Conservation (phyloP, 2,329 filamentous ascomycete genomes). For the Colletotrichum lini region DNA sequence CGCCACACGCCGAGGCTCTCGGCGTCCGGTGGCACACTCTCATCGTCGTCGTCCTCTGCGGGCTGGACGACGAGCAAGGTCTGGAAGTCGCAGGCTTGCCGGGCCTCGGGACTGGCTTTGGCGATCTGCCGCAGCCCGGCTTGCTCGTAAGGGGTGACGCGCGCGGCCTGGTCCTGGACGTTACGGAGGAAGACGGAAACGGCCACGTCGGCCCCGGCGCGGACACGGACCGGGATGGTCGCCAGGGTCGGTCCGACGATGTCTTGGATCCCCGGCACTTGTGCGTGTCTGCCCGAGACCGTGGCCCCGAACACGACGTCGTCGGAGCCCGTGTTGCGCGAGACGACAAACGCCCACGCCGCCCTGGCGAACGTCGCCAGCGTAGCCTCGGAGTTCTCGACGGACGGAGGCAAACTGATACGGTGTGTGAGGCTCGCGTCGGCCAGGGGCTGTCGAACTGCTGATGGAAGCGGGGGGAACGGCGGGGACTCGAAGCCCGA, state of each 20-base stretch:
- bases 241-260: constrained; percentile 45
- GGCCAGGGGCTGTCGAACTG: neutral
- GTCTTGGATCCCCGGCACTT: constrained; percentile 42
- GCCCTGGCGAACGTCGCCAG: neutral
- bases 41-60: constrained; percentile 1
- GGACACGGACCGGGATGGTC: constrained; percentile 52
- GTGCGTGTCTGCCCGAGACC: constrained; percentile 46
- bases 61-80: constrained; percentile 39
- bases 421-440: neutral
- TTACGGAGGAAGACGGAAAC: constrained; percentile 29
- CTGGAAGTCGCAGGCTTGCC: constrained; percentile 45
- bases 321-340: constrained; percentile 39
- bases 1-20: neutral
- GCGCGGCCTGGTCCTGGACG: constrained; percentile 41
- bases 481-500: neutral
- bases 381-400: neutral
- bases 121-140: constrained; percentile 46
- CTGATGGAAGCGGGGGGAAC: neutral
- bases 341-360: constrained; percentile 8
- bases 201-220: constrained; percentile 48
- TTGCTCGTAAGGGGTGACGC: constrained; percentile 45
- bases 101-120: constrained; percentile 37
- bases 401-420: neutral
- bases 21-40: too few relatives aligned
- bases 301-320: constrained; percentile 47